phyloP scores from a whole-genome alignment of 2,329 filamentous ascomycete species.

The Aspergillus pseudotamarii region DNA sequence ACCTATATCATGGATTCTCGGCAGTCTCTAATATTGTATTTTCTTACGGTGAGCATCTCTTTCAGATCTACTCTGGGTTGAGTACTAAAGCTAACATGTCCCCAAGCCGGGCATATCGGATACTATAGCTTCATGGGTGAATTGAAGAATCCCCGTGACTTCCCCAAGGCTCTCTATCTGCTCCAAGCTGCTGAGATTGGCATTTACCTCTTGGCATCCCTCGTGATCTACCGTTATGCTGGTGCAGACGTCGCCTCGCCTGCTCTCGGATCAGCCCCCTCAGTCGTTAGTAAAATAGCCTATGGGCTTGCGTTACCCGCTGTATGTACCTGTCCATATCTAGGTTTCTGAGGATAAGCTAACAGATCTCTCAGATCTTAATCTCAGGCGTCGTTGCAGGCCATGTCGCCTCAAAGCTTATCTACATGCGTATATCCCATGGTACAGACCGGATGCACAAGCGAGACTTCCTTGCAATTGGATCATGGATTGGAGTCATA shows the following conservation, averaged over 20 bases:
- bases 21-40: constrained; percentile 71
- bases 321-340: constrained; percentile 3
- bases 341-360: not conserved
- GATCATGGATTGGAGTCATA: constrained; percentile 62
- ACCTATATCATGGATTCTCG: constrained; percentile 59
- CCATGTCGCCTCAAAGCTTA: constrained; percentile 66
- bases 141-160: constrained; percentile 62
- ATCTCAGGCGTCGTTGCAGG: constrained; percentile 71
- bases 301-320: constrained; percentile 71
- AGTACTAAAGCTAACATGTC: not conserved
- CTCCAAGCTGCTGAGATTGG: constrained; percentile 61
- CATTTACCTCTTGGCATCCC: constrained; percentile 68
- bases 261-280: constrained; percentile 64
- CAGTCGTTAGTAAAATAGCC: constrained; percentile 62
- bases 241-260: constrained; percentile 65
- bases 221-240: constrained; percentile 69
- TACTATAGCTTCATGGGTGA: constrained; percentile 70
- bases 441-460: constrained; percentile 57
- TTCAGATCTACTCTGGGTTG: no score
- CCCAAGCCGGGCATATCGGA: constrained; percentile 60
- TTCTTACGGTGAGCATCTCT: constrained; percentile 55
- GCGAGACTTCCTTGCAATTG: constrained; percentile 52
- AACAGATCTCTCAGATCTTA: constrained; percentile 50
- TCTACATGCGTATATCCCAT: constrained; percentile 65
- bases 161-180: constrained; percentile 63